Conservation (phyloP, 2,329 filamentous ascomycete species). For the Ophiosphaerella narmari region DNA sequence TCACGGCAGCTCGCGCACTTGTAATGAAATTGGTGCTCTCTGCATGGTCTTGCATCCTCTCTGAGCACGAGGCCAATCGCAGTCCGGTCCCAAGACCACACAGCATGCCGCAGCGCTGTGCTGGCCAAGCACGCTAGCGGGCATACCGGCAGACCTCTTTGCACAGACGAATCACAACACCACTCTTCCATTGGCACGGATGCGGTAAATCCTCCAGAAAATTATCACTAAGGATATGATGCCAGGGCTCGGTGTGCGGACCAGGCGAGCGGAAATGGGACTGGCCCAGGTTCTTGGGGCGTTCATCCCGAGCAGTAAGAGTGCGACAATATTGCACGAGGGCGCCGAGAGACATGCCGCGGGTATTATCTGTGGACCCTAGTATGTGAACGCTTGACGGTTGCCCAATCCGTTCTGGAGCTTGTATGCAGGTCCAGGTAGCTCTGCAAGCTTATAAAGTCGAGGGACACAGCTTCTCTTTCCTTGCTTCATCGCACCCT, state of each 20-base stretch:
- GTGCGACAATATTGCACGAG: conserved; percentile 34
- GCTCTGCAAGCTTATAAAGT: conserved; percentile 39
- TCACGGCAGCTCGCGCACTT: neutral
- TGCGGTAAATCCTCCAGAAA: conserved; percentile 30
- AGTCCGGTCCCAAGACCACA: conserved; percentile 7
- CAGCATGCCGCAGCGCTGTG: conserved; percentile 9
- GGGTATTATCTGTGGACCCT: conserved; percentile 18
- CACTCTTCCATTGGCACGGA: conserved; percentile 13
- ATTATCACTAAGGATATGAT: conserved; percentile 10
- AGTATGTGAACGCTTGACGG: conserved; percentile 8
- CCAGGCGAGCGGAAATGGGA: conserved; percentile 22
- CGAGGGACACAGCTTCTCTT: conserved; percentile 15
- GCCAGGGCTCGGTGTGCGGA: conserved; percentile 23
- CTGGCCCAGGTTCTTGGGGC: conserved; percentile 24
- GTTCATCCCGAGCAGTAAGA: conserved; percentile 37
- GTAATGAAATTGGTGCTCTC: conserved; percentile 4
- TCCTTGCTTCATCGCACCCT: conserved; percentile 23
- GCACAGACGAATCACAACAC: conserved; percentile 21
- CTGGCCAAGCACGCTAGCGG: conserved; percentile 8
- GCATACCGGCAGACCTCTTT: neutral
- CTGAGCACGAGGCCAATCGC: conserved; percentile 8
- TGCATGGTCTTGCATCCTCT: neutral
- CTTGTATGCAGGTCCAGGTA: conserved; percentile 28
- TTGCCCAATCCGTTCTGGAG: conserved; percentile 8
- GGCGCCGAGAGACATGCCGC: conserved; percentile 17